Base-by-base conservation (phyloP, 208 protist genomes). In the Leishmania martiniquensis region DNA sequence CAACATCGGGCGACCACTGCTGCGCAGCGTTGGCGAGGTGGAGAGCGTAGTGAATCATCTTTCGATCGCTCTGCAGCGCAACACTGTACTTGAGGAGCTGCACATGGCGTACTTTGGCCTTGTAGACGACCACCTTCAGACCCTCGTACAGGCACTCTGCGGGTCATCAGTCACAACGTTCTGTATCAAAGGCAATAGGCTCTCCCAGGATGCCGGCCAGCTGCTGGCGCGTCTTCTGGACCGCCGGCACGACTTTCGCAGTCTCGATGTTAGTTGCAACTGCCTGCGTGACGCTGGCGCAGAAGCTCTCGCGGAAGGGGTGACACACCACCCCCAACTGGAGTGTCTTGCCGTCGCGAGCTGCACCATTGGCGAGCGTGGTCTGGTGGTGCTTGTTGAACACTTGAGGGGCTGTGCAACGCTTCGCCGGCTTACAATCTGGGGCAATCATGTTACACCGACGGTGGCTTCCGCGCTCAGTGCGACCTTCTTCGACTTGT, bases 391-490 rank as follows among this genome's bases (percentile, higher is more conserved):
- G 20, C 47, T 96, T 13, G 78, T 89, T 1, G 79, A 72, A 5
- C 78, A 84, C 17, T 42, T 95, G 9, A 73, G 39, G 39, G 72
- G 73, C 32, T 91, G 89, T 69, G 63, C 75, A 20, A 82, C 82
- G 1, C 59, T 96, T 55, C 74, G 51, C 15, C 60, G 79, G 65
- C 66, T 96, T 2, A 71, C 77, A n/a, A 39, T 95, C 42, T 96
- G 93, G 93, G 93, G 93, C 54, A 96, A 96, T 75, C 83, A 85
- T 62, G 84, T 95, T 71, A 85, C 84, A 6, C 88, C 85, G 7
- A 71, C 63, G 5, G 80, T 87, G 15, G 82, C 88, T 25, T 62
- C 45, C 12, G 80, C 85, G 25, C 60, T 96, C 1, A 89, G 87
- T 72, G 34, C 70, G n/a, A 75, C 84, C 20, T 84, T 88, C n/a